Evolutionary conservation across 1,284 basidiomycete genomes (phyloP), one percentile per base, ranked within the genome.

Genomic region (Cryptococcus depauperatus): DNA sequence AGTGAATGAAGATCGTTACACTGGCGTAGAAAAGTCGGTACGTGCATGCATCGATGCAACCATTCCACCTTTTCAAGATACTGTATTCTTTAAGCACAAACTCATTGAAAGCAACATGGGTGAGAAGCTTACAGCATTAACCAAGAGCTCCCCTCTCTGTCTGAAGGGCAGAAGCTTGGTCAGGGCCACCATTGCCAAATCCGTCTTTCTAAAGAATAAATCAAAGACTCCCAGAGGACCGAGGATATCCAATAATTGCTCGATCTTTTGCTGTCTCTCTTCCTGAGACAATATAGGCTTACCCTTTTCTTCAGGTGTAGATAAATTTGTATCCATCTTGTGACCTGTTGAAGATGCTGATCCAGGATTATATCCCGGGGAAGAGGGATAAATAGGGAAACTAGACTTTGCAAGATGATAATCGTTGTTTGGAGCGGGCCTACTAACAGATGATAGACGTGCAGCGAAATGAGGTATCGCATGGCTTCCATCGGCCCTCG

Each of bases 1-100:
- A 71, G 56, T 7, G 61, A 54, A 69, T 70, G 72, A 2, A 72
- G 54, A 38, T 72, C 68, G 26, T 65, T 57, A 42, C 68, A 71
- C 51, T 70, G 66, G 19, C 55, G 55, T 22, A 71, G 43, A 50
- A 72, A 68, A 0, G 70, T 69, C 1, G 70, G 70, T 0, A 68
- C 59, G 48, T 71, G 69, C 32, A 70, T 51, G 23, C 64, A 66
- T 58, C 70, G 60, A 54, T 72, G 68, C n/a, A 71, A 54, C 70
- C 70, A 73, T 42, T 71, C 70, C 8, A 70, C 68, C n/a, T 60
- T 56, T 23, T 64, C 58, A 22, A 70, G 53, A 45, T 66, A 71
- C 52, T 64, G 35, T 21, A 28, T 23, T 13, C 32, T 7, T n/a
- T n/a, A n/a, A n/a, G 6, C n/a, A n/a, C 32, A 33, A 26, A 33